Evolutionary conservation across 1,284 basidiomycete species (phyloP).

Genomic region (Jaminaea rosea): DNA sequence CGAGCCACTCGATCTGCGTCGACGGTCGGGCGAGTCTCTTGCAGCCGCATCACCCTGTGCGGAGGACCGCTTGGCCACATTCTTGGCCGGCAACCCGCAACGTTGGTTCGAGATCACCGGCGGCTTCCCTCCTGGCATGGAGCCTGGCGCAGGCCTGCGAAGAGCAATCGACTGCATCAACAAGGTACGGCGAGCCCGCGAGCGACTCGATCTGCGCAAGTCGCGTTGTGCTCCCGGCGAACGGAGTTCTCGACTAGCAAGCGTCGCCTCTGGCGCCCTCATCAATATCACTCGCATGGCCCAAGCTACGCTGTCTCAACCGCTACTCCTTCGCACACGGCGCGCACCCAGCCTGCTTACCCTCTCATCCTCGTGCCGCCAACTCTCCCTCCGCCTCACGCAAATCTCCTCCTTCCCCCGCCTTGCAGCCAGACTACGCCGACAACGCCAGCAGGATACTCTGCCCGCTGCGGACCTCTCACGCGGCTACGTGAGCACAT

Average conservation of each 20-base stretch:
- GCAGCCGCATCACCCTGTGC: constrained; percentile 8
- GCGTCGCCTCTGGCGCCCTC: too few relatives aligned
- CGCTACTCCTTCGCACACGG: not conserved
- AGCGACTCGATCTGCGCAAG: too few relatives aligned
- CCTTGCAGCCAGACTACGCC: constrained; percentile 10
- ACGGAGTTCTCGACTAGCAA: too few relatives aligned
- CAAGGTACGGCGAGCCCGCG: too few relatives aligned
- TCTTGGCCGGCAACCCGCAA: constrained; percentile 4
- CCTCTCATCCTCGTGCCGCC: constrained; percentile 11
- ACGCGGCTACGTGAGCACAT: constrained; percentile 57
- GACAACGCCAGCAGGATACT: constrained; percentile 6
- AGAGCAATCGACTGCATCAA: not conserved
- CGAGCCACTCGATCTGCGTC: constrained; percentile 47
- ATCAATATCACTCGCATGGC: too few relatives aligned
- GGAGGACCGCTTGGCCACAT: not conserved
- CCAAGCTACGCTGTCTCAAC: not conserved
- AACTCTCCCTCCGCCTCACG: constrained; percentile 47
- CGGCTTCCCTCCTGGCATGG: constrained; percentile 1
- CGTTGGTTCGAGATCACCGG: constrained; percentile 16
- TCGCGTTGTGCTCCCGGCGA: too few relatives aligned
- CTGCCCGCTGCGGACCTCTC: constrained; percentile 12
- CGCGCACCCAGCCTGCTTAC: constrained; percentile 1
- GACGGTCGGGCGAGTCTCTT: constrained; percentile 10
- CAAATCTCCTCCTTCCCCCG: constrained; percentile 48
- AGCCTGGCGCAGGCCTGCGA: not conserved